phyloP scores from a whole-genome alignment of 768 basidiomycete genomes.

The Filobasidium wieringae region DNA sequence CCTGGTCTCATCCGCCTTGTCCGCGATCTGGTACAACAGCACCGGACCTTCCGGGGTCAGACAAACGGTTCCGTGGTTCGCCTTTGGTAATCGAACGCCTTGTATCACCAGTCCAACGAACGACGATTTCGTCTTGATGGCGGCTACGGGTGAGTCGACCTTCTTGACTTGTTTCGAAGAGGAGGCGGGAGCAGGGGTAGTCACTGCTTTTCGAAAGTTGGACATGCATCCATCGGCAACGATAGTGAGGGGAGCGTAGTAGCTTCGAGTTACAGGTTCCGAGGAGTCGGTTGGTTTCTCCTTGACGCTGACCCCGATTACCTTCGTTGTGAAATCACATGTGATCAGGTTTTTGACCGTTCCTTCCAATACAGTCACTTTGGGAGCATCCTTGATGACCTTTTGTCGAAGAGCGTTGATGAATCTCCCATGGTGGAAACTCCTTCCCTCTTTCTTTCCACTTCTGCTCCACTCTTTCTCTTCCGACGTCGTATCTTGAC shows the following conservation, averaged over 20 bases:
- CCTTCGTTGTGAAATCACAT: conserved; percentile 54
- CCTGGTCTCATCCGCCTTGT: conserved; percentile 61
- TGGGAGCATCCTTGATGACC: conserved; percentile 43
- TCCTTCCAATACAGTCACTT: conserved; percentile 30
- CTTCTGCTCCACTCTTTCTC: conserved; percentile 1
- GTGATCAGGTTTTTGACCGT: conserved; percentile 32
- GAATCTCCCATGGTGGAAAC: conserved; percentile 90
- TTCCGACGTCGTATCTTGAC: background rate
- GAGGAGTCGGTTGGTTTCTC: conserved; percentile 47
- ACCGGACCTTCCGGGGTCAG: conserved; percentile 79
- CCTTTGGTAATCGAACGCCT: conserved; percentile 47
- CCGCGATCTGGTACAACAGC: conserved; percentile 79
- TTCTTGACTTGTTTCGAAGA: background rate
- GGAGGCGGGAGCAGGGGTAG: background rate
- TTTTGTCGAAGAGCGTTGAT: conserved; percentile 66
- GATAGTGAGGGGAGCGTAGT: conserved; percentile 66
- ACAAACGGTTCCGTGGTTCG: conserved; percentile 56
- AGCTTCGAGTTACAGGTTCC: conserved; percentile 41
- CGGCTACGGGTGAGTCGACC: conserved; percentile 3
- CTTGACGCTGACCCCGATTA: conserved; percentile 34
- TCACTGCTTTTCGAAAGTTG: conserved; percentile 56
- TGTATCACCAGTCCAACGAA: conserved; percentile 79
- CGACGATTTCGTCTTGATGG: conserved; percentile 50
- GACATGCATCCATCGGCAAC: conserved; percentile 92
- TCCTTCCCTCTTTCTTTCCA: conserved; percentile 54